These are phyloP conservation scores for Neofusicoccum kwambonambiense DNA, from an alignment of 2,329 filamentous ascomycete species.

Conservation along the genomic window DNA sequence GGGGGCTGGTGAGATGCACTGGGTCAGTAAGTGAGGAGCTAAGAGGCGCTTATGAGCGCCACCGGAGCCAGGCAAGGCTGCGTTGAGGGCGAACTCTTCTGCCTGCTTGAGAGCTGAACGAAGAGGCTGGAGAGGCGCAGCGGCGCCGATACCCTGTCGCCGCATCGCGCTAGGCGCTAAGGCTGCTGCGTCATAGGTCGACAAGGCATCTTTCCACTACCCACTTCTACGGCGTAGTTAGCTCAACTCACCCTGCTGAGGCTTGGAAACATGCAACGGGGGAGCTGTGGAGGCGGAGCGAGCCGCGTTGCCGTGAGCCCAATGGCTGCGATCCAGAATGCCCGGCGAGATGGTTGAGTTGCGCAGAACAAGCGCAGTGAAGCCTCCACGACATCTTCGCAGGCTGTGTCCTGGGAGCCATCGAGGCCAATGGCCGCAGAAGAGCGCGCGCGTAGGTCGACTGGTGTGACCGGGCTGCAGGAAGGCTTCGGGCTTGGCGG, in stretches of 20 bases:
- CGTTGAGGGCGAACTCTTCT: not conserved
- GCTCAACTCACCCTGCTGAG: not conserved
- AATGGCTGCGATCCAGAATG: not conserved
- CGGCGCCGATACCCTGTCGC: not conserved
- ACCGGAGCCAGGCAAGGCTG: not conserved
- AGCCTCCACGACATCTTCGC: not conserved
- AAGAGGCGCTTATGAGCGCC: slow-evolving; percentile 7
- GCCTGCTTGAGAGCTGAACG: not conserved
- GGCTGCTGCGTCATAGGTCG: not conserved
- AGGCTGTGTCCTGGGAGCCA: not conserved
- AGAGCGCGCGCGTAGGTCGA: not conserved
- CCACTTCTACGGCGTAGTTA: not conserved
- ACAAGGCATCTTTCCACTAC: not conserved
- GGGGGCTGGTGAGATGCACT: not conserved
- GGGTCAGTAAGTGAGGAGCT: not conserved
- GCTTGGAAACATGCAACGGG: not conserved
- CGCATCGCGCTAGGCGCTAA: slow-evolving; percentile 3
- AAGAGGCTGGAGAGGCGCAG: slow-evolving; percentile 14
- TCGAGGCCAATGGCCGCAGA: not conserved
- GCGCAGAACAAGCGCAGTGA: not conserved
- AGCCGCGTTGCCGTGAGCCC: not conserved
- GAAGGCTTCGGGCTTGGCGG: not conserved
- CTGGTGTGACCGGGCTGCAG: slow-evolving; percentile 9
- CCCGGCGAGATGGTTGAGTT: not conserved
- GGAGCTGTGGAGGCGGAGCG: not conserved